phyloP scores from a whole-genome alignment of 352 stramenopile genomes.

The Phytophthora macrochlamydospora region DNA sequence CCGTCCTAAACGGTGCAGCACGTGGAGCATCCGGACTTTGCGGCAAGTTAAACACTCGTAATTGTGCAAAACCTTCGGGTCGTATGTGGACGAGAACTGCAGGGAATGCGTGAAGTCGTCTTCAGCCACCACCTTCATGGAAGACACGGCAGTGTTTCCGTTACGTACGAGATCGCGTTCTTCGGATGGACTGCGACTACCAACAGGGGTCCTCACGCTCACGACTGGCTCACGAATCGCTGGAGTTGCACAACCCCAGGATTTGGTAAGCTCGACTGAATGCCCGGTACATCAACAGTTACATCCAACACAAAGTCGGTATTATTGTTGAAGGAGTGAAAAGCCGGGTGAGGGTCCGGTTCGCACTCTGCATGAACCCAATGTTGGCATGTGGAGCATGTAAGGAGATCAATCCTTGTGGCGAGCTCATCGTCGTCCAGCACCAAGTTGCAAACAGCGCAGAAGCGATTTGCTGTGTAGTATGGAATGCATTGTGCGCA shows the following conservation, averaged over 20 bases:
- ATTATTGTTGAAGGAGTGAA: conserved; percentile 38
- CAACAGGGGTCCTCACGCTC: conserved; percentile 19
- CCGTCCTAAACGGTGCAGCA: conserved; percentile 57
- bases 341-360: conserved; percentile 65
- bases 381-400: conserved; percentile 77
- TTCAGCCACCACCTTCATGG: conserved; percentile 48
- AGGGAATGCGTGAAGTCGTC: conserved; percentile 66
- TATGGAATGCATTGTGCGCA: conserved; percentile 65
- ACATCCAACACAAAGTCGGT: conserved; percentile 65
- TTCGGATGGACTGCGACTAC: conserved; percentile 29
- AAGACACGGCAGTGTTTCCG: conserved; percentile 19
- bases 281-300: conserved; percentile 30
- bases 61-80: conserved; percentile 73
- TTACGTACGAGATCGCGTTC: conserved; percentile 22
- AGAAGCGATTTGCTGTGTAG: conserved; percentile 78
- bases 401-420: conserved; percentile 58
- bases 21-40: conserved; percentile 73
- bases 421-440: conserved; percentile 51
- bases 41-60: conserved; percentile 88
- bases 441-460: conserved; percentile 63
- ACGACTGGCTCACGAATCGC: conserved; percentile 16
- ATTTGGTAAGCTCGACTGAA: conserved; percentile 8
- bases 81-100: conserved; percentile 68
- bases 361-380: conserved; percentile 87
- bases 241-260: not conserved